Evolutionary conservation across 2,329 filamentous ascomycete genomes (phyloP).

Genomic region (Ascosphaera pollenicola): DNA sequence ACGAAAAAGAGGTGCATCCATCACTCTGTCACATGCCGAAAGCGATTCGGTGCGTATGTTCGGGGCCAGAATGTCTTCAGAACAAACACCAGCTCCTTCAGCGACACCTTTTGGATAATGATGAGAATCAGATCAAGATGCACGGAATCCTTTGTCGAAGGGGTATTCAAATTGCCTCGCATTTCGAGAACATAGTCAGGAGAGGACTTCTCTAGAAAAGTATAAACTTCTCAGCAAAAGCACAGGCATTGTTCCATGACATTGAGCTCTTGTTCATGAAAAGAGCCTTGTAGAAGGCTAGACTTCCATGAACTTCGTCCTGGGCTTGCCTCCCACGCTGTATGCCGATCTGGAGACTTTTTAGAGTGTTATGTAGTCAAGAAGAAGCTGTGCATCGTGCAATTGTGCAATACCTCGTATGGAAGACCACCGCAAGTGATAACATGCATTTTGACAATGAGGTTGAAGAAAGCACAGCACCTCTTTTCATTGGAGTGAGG

Average conservation of each 20-base stretch:
- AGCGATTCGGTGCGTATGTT: constrained; percentile 39
- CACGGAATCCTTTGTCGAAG: background rate
- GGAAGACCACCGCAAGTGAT: constrained; percentile 9
- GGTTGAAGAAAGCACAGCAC: too few relatives aligned
- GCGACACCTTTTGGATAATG: constrained; percentile 25
- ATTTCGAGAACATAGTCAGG: constrained; percentile 14
- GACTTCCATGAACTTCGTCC: constrained; percentile 9
- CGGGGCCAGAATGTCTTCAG: constrained; percentile 32
- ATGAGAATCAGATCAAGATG: background rate
- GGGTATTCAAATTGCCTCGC: constrained; percentile 6
- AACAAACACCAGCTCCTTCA: constrained; percentile 24
- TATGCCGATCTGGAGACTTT: constrained; percentile 9
- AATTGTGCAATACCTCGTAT: constrained; percentile 8
- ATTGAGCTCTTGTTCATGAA: constrained; percentile 14
- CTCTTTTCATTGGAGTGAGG: too few relatives aligned
- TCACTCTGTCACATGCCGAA: constrained; percentile 35
- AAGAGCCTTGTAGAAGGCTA: constrained; percentile 10
- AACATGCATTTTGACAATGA: constrained; percentile 9
- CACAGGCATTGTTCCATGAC: constrained; percentile 25
- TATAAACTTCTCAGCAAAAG: constrained; percentile 23
- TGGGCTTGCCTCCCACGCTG: constrained; percentile 11
- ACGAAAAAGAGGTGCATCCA: constrained; percentile 34
- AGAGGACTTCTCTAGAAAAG: constrained; percentile 15
- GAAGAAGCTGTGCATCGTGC: background rate
- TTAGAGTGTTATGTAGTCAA: background rate